Evolutionary conservation across 2,329 filamentous ascomycete genomes (phyloP).

Genomic region (Tolypocladium tundrense): DNA sequence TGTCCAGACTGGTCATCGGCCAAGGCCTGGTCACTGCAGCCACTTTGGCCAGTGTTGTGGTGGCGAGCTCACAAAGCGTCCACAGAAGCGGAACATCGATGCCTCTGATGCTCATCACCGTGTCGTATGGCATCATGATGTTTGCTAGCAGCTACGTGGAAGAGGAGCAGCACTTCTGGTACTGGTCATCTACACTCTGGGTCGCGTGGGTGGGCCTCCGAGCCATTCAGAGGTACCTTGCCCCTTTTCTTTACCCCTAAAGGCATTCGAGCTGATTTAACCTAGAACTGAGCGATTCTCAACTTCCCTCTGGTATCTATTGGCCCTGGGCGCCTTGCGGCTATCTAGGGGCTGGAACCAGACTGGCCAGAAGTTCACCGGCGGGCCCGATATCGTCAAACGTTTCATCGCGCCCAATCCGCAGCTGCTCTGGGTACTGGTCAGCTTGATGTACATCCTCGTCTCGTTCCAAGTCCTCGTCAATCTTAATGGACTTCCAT

Average conservation of each 20-base stretch:
- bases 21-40: slow-evolving; percentile 25
- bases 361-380: slow-evolving; percentile 90
- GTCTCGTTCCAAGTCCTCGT: slow-evolving; percentile 36
- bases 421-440: slow-evolving; percentile 61
- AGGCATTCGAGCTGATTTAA: slow-evolving; percentile 1
- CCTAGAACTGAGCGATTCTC: slow-evolving; percentile 15
- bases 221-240: slow-evolving; percentile 28
- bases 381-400: slow-evolving; percentile 78
- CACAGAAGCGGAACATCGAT: slow-evolving; percentile 12
- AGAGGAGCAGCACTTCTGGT: slow-evolving; percentile 98
- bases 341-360: slow-evolving; percentile 82
- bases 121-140: slow-evolving; percentile 78
- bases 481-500: slow-evolving; percentile 30
- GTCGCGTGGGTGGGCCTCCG: slow-evolving; percentile 41
- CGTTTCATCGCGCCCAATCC: slow-evolving; percentile 55
- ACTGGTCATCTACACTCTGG: slow-evolving; percentile 75
- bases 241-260: neutral
- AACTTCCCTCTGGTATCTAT: slow-evolving; percentile 20
- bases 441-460: slow-evolving; percentile 59
- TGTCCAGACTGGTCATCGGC: slow-evolving; percentile 47
- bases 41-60: slow-evolving; percentile 8
- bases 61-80: slow-evolving; percentile 6
- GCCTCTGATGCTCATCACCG: slow-evolving; percentile 39
- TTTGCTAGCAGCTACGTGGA: slow-evolving; percentile 97
- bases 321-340: slow-evolving; percentile 52